Base-by-base conservation (phyloP, 768 basidiomycete genomes). In the Pleurotus eryngii region DNA sequence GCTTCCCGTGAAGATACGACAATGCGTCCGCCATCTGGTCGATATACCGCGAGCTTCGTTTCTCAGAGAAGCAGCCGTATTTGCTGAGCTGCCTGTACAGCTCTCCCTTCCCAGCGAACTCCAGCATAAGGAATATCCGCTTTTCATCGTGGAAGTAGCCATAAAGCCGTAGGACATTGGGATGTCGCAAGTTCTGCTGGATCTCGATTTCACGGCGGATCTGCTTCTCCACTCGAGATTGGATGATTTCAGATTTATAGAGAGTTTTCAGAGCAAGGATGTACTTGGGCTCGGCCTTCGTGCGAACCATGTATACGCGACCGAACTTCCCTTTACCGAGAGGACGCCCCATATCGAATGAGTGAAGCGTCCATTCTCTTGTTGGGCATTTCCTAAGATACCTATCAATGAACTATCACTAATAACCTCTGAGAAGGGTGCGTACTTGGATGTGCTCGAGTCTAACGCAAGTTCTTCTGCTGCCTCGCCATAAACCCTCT, bases 261-360 rank as follows among this genome's bases (percentile, higher is more conserved):
- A 98, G 80, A 60, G 92, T 95, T 74, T 98, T 98, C 72, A 98
- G 85, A 20, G 96, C 96, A 65, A 98, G 85, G 68, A 98, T 96
- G 77, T 91, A 98, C 59, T 87, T 84, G 1, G 95, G 93, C 58
- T 87, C 82, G 59, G 76, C 71, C 70, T 95, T 96, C 17, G 96
- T 98, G 50, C 95, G 85, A 46, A 96, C 94, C 88, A 98, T 95
- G 78, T 99, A 98, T 22, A 99, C 97, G 2, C 94, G 90, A 1
- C 97, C 97, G 64, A 98, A 99, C 76, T 98, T 98, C 46, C 97
- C 97, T 70, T 98, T 98, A n/a, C 97, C 97, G 1, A 99, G 81
- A 3, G 95, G 94, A 9, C 94, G 85, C 15, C 97, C 96, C 66
- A 98, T 96, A 61, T 97, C 93, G 64, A 99, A 97, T 55, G 86